Base-by-base conservation (phyloP, 2,329 filamentous ascomycete species). In the Talaromyces verruculosus region DNA sequence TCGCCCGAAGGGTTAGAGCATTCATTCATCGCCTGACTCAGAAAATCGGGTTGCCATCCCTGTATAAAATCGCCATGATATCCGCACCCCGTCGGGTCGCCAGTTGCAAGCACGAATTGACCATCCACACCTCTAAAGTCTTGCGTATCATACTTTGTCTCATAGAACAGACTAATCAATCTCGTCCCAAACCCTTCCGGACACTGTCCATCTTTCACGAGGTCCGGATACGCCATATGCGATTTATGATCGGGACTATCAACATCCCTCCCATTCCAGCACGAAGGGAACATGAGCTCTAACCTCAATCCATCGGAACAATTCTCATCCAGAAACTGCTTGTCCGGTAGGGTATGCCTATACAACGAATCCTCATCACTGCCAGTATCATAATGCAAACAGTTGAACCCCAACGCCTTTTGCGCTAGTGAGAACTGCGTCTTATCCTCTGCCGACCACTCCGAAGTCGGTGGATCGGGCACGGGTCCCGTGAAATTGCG, bases 371-470 rank as follows among this genome's bases (percentile, higher is more conserved):
- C 84, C 77, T 97, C 93, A 1, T 90, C 82, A 19, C 72, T 72
- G 5, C 15, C 57, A 28, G 78, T 82, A 37, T 72, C 73, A 75
- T 97, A 97, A 85, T 98, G 89, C 67, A 99, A 81, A 79, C 95
- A 98, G 84, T 98, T 98, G 86, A 97, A 97, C 3, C 95, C 94
- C 33, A 97, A 72, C 10, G 93, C 92, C 68, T 93, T 92, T 82
- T 96, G 90, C 61, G 81, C 81, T 43, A 97, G 85, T 62, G 88
- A 86, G 17, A 79, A 77, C 81, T 96, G 93, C 11, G 89, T 90
- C 72, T 86, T 85, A 67, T 89, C 86, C 5, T 87, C 80, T 1
- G 76, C 79, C 4, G 78, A 74, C 93, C 93, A 97, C 28, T 78
- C 69, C 13, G 91, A 92, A 79, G 92, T 91, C 28, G 87, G 84